Base-by-base conservation (phyloP, 2,329 filamentous ascomycete genomes). In the Scedosporium minutisporum region DNA sequence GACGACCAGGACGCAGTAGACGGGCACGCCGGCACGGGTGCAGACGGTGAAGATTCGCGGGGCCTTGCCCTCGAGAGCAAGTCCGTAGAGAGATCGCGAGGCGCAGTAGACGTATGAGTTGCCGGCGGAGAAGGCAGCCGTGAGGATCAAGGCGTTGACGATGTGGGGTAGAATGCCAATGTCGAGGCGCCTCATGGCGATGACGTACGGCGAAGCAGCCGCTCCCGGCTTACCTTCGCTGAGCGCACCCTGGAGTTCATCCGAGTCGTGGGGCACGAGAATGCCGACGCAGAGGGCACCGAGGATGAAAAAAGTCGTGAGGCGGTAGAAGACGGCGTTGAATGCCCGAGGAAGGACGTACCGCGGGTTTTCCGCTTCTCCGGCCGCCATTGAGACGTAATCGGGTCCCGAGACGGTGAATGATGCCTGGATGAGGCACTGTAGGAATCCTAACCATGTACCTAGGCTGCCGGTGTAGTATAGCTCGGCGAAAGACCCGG, bases 261-360 rank as follows among this genome's bases (percentile, higher is more conserved):
- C 67, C 67, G 91, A 87, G 64, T 91, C 80, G 71, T 88, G 87
- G 1, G 90, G 82, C 44, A 93, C 84, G 23, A 90, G 71, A 59
- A 91, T 87, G 7, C 89, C 88, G 4, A 91, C 86, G 21, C 83
- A 85, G 2, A 95, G 78, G 0, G 88, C 85, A 1, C 89, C 89
- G 1, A 91, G 81, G 46, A 91, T 82, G 74, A 92, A 93, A 72
- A 93, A 93, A 1, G 83, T 76, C 0, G 87, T 87, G 38, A 93
- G 77, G 38, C 90, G 87, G 73, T 90, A 92, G 72, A 93, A 92
- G 1, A 93, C 89, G 58, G 87, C 85, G 64, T 91, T 91, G 74
- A 86, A 92, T 1, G 90, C 90, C 48, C 82, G 84, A 0, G 89
- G 89, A 73, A 95, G 84, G 21, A 87, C 82, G 18, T 75, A 75